Evolutionary conservation across 2,329 filamentous ascomycete genomes (phyloP), one percentile per base, ranked within the genome.

Genomic region (Paecilomyces sp.): DNA sequence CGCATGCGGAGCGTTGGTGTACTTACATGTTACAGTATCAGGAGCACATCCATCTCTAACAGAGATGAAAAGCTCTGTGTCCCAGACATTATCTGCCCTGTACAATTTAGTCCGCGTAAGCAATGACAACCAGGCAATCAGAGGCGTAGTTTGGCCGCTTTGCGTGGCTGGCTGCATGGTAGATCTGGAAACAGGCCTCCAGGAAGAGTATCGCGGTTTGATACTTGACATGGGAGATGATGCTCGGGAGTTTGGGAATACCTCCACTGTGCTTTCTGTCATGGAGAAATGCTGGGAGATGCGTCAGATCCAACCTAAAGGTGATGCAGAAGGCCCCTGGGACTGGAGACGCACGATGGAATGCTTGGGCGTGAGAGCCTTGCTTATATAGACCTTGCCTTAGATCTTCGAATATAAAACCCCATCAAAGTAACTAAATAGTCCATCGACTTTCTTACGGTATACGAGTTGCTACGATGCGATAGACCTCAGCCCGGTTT

Each of bases 161-260:
- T 64, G 61, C 34, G 57, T 64, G 24, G 55, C 63, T 6, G 63
- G 63, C 9, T 64, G 59, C 31, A 61, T 64, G 58, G 63, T 61
- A 8, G 54, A 59, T 22, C 18, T 47, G 5, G 36, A 57, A 11
- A 25, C 51, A n/a, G 24, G 12, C 22, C 51, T 53, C 1, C 60
- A 60, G n/a, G 61, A 64, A 31, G n/a, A 33, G 2, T 62, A 63
- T 52, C 58, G 58, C 8, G 25, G 54, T 28, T 24, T 51, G 28
- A 57, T 63, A 12, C 36, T 64, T 7, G 61, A 64, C 36, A 41
- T 64, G 7, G 62, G 63, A 52, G 63, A 64, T 18, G 61, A 62
- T 1, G 61, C 62, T 13, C 57, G 59, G 7, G 65, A 68, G 36
- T 51, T 59, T 22, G 60, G 60, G 3, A 61, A 59, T 30, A 59